phyloP scores from a whole-genome alignment of 805 yeast species.

The Henningerozyma blattae region DNA sequence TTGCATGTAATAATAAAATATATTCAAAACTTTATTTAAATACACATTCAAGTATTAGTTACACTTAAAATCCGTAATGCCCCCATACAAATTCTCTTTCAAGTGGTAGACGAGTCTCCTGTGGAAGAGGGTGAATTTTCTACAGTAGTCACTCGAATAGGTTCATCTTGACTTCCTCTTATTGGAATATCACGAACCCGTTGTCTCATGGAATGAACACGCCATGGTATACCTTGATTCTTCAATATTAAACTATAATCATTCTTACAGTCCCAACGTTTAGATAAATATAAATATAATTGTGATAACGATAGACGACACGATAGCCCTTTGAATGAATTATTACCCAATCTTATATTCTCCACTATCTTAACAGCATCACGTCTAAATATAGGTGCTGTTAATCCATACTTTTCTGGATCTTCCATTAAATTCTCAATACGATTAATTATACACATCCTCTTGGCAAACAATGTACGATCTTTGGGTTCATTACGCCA shows the following conservation, averaged over 20 bases:
- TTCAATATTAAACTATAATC: constrained; percentile 15
- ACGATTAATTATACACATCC: constrained; percentile 17
- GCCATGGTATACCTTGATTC: constrained; percentile 10
- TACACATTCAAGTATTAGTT: no score
- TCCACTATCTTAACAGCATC: constrained; percentile 18
- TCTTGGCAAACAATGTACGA: constrained; percentile 18
- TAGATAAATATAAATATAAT: constrained; percentile 18
- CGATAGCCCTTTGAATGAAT: constrained; percentile 11
- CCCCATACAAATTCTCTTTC: no score
- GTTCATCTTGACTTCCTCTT: no score
- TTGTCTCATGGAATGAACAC: no score
- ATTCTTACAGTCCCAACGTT: constrained; percentile 12
- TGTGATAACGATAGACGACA: constrained; percentile 15
- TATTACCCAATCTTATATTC: constrained; percentile 21
- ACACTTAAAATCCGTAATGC: no score
- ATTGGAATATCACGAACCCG: no score
- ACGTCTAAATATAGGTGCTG: constrained; percentile 8
- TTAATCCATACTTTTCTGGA: constrained; percentile 13
- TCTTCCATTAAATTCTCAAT: constrained; percentile 12
- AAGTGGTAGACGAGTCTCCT: no score
- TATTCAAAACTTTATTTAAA: no score
- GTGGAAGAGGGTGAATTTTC: no score
- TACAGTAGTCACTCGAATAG: no score
- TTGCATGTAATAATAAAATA: no score
- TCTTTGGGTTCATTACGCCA: constrained; percentile 21